Conservation (phyloP, 2,329 filamentous ascomycete genomes). For the Diaporthe sp. region DNA sequence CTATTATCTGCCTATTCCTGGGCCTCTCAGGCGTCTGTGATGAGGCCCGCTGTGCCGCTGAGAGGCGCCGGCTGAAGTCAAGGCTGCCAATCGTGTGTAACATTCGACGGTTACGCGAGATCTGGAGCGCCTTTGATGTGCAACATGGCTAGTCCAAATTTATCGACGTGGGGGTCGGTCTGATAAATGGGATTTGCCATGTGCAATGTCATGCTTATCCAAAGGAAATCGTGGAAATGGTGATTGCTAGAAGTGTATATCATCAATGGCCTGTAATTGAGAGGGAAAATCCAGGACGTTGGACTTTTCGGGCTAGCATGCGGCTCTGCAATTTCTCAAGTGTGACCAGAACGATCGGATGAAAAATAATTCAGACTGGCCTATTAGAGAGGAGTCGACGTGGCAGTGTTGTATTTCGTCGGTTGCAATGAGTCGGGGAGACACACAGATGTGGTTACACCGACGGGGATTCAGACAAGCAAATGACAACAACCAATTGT, state of each 20-base stretch:
- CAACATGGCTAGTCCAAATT: neutral
- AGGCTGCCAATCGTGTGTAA: neutral
- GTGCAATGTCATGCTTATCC: neutral
- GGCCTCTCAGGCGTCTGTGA: neutral
- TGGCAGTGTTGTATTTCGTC: neutral
- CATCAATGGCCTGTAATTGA: neutral
- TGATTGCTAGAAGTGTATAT: no score
- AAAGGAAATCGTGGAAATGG: neutral
- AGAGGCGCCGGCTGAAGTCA: neutral
- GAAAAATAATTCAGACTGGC: neutral
- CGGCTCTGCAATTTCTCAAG: neutral
- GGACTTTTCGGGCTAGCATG: neutral
- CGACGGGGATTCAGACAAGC: neutral
- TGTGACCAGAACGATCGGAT: neutral
- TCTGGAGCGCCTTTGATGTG: neutral
- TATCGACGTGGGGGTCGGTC: neutral
- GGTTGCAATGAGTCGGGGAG: neutral
- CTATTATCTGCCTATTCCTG: neutral
- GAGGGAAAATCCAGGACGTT: neutral
- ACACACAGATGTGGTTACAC: neutral
- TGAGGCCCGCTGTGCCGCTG: neutral
- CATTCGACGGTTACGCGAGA: neutral
- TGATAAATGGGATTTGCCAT: neutral
- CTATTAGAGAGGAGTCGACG: neutral
- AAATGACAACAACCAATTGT: neutral